Evolutionary conservation across 140 eudicot genomes (phyloP), one percentile per base, ranked within the genome.

Genomic region (Flaveria floridana): DNA sequence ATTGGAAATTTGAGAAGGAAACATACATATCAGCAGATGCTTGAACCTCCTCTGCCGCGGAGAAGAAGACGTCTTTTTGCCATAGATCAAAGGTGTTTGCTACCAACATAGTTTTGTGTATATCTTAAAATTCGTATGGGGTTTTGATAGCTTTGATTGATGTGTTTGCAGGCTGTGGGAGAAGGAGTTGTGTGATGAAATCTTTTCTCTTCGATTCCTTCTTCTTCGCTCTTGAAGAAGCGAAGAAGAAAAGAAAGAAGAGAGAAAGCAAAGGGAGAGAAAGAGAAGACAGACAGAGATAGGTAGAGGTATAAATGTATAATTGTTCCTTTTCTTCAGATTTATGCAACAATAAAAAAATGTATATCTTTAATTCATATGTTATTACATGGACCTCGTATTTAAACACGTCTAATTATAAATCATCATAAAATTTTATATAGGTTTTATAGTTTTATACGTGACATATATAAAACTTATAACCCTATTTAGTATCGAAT

Each of bases 1-100:
- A 2, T 13, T n/a, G 62, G 63, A 68, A 61, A 0, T 55, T 3
- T 34, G 58, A n/a, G 59, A 69, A 63, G 16, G 23, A 37, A 44
- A 68, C 90, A 68, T 85, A 92, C 96, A 89, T 85, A 65, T 92
- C 96, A 26, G 96, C 88, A 61, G 98, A 92, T 44, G 87, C 87
- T 80, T 92, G 96, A 77, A 92, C 96, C 86, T 92, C 95, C 65
- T 92, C 97, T 52, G 96, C 98, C 11, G 95, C 98, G 57, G 96
- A 81, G 75, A 89, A 92, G 75, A 92, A 92, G 70, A 88, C 55
- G 50, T 92, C 98, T 74, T 84, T 86, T 79, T 89, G 98, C 98
- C 96, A 92, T 82, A 87, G 87, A 89, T 92, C 98, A 81, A 92
- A 92, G 81, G 87, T 81, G 68, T 80, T 84, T 18, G 92, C 90